Evolutionary conservation across 208 protist genomes (phyloP).

Genomic region (Crithidia fasciculata): DNA sequence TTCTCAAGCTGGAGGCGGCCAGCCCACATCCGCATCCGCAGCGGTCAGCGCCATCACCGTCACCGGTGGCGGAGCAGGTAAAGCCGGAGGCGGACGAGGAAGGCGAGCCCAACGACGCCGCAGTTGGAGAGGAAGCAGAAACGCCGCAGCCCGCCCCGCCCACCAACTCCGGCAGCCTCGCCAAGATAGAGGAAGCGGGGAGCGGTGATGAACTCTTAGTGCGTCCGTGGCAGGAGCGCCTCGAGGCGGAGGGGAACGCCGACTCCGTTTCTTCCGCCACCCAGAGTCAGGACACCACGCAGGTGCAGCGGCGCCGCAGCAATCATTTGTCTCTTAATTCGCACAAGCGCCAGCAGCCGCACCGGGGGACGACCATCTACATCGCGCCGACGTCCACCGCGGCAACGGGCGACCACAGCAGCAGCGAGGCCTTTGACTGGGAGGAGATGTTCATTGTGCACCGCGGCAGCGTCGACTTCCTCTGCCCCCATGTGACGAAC

Average conservation of each 20-base stretch:
- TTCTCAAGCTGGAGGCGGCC: slow-evolving; percentile 62
- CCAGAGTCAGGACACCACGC: too few relatives aligned
- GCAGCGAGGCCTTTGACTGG: slow-evolving; percentile 74
- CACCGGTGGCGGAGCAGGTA: not conserved
- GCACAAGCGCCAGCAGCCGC: slow-evolving; percentile 36
- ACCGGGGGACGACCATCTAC: slow-evolving; percentile 48
- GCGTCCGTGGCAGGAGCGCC: too few relatives aligned
- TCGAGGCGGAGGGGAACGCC: slow-evolving; percentile 2
- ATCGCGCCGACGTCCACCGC: slow-evolving; percentile 31
- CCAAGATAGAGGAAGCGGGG: slow-evolving; percentile 7
- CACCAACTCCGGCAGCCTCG: not conserved
- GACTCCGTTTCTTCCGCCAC: not conserved
- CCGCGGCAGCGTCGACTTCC: slow-evolving; percentile 65
- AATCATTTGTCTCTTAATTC: not conserved
- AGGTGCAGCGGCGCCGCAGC: too few relatives aligned
- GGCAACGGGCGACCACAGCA: slow-evolving; percentile 41
- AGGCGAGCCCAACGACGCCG: not conserved
- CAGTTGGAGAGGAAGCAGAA: not conserved
- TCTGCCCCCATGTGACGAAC: slow-evolving; percentile 45
- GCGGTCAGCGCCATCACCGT: not conserved
- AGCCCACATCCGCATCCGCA: slow-evolving; percentile 13
- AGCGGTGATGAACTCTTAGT: not conserved
- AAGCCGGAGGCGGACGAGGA: not conserved
- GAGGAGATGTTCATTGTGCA: slow-evolving; percentile 63
- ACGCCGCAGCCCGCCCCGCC: too few relatives aligned